phyloP scores from a whole-genome alignment of 305 asterid species.

The Fraxinus sp. region DNA sequence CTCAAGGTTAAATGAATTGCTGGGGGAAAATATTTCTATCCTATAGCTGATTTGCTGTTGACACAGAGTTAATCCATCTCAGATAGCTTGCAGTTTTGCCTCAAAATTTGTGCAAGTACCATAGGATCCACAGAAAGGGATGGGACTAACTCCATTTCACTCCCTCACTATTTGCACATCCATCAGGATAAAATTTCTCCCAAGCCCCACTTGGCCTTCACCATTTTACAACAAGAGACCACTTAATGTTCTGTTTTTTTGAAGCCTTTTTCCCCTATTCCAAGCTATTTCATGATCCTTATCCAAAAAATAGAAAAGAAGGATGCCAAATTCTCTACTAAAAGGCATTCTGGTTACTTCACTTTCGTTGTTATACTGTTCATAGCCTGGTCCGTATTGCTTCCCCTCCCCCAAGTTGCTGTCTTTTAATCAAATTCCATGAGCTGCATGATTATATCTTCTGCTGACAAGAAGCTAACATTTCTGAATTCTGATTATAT shows the following conservation, averaged over 20 bases:
- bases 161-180: background rate
- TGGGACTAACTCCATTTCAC: background rate
- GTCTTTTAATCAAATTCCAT: constrained; percentile 4
- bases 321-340: background rate
- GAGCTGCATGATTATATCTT: constrained; percentile 2
- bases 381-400: constrained; percentile 2
- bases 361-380: constrained; percentile 2
- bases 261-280: background rate
- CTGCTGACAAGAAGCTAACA: constrained; percentile 4
- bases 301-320: background rate
- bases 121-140: background rate
- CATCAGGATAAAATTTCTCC: background rate
- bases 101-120: background rate
- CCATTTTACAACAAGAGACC: background rate
- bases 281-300: background rate
- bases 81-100: background rate
- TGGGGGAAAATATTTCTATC: background rate
- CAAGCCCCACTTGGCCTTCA: background rate
- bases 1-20: background rate
- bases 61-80: background rate
- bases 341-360: background rate
- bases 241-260: background rate
- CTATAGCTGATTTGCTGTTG: background rate
- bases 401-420: constrained; percentile 3
- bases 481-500: constrained; percentile 15